Evolutionary conservation across 805 yeast genomes (phyloP), one percentile per base, ranked within the genome.

Genomic region (Kluyveromyces aestuarii): DNA sequence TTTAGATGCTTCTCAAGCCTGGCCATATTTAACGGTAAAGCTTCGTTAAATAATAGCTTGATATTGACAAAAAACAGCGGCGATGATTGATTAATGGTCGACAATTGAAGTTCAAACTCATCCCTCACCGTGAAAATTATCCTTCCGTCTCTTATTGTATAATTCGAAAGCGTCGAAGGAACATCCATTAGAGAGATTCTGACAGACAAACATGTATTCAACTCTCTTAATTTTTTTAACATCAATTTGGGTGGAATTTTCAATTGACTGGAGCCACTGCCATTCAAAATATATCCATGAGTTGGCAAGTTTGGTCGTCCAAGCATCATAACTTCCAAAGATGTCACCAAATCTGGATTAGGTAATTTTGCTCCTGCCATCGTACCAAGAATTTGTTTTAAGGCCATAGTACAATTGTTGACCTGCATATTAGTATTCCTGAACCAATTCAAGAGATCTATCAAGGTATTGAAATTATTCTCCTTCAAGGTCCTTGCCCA

Each of bases 381-480:
- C n/a, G 83, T 79, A 1, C 60, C 57, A 10, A 65, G 49, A 46
- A 80, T 77, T 53, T 82, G 86, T 52, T 82, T 85, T 38, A 89
- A 70, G 11, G 84, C 81, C 68, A 82, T 76, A 17, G 84, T 77
- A 38, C 68, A 81, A 58, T 74, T 80, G 50, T 66, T 84, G 58
- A 75, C 90, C 61, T 75, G 76, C 60, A 76, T 80, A 59, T 87
- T 86, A 58, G 88, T 95, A 44, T 81, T 81, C 52, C 93, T 73
- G 39, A 93, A 73, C 93, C 95, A 93, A 53, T 86, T 84, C 50
- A 95, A 78, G 18, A 91, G 72, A 68, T 93, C 98, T 48, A 93
- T 89, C 52, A 90, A 72, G 47, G 75, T 75, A 41, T 83, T 80
- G 50, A 91, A 81, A 46, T 84, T 87, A 43, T 79, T 74, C 5